These are phyloP conservation scores for Phoma sp. DNA, from an alignment of 2,329 filamentous ascomycete genomes.

Conservation along the genomic window DNA sequence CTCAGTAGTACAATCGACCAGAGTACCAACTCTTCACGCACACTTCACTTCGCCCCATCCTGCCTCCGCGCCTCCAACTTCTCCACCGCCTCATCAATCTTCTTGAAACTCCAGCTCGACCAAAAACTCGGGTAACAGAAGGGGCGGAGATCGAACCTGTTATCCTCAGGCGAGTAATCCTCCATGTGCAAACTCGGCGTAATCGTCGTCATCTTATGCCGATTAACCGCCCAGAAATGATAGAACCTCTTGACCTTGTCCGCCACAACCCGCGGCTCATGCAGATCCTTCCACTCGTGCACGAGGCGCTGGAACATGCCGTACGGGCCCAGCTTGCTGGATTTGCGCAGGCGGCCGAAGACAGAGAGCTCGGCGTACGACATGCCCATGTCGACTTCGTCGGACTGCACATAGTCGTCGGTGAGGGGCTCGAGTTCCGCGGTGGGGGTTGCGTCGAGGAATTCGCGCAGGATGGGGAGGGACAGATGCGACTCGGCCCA, in stretches of 20 bases:
- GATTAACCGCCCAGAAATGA: conserved; percentile 45
- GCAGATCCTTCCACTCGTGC: conserved; percentile 55
- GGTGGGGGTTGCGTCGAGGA: conserved; percentile 60
- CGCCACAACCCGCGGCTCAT: conserved; percentile 52
- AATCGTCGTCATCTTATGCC: conserved; percentile 36
- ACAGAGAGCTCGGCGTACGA: conserved; percentile 59
- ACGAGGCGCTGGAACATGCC: conserved; percentile 61
- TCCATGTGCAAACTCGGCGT: conserved; percentile 44
- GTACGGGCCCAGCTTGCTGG: conserved; percentile 54
- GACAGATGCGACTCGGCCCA: conserved; percentile 61
- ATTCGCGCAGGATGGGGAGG: conserved; percentile 69
- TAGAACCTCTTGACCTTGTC: conserved; percentile 54
- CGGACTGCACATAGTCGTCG: conserved; percentile 63
- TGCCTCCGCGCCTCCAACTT: conserved; percentile 21
- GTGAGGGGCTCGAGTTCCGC: conserved; percentile 68
- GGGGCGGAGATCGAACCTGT: conserved; percentile 59
- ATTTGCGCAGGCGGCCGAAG: conserved; percentile 62
- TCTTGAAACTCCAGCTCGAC: conserved; percentile 45
- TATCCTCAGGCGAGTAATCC: conserved; percentile 63
- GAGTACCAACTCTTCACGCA: no score
- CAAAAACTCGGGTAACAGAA: conserved; percentile 53
- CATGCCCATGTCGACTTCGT: conserved; percentile 61
- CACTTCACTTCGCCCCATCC: not conserved
- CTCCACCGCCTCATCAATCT: conserved; percentile 45
- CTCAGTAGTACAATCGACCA: no score